phyloP scores from a whole-genome alignment of 2,329 filamentous ascomycete species.

The Hypocreales sp. region DNA sequence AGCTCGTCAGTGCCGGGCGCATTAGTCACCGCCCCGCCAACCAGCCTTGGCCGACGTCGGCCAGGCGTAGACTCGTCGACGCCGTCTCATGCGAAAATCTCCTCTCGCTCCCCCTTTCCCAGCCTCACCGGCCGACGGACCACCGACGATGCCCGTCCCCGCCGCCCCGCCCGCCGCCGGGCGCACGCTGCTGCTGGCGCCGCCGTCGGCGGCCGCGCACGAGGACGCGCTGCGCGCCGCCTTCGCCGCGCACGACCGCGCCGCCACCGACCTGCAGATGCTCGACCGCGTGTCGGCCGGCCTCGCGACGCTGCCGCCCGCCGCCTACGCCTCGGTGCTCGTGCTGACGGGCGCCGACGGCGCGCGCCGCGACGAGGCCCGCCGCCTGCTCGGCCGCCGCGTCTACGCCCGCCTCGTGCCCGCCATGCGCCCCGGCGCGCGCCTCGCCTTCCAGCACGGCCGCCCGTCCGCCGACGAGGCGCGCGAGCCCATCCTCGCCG shows the following conservation, averaged over 20 bases:
- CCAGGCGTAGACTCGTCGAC: not conserved
- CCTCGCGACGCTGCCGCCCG: constrained; percentile 58
- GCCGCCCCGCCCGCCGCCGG: no score
- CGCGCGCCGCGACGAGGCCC: constrained; percentile 43
- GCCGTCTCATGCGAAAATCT: no score
- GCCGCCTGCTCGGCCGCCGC: constrained; percentile 47
- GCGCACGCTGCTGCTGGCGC: constrained; percentile 70
- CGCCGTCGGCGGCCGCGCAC: constrained; percentile 77
- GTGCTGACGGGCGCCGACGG: constrained; percentile 68
- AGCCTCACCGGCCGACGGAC: no score
- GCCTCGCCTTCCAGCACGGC: constrained; percentile 54
- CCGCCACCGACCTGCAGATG: constrained; percentile 85
- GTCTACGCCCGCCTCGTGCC: constrained; percentile 55
- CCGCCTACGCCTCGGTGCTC: constrained; percentile 72
- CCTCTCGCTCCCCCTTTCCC: no score
- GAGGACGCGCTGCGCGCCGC: constrained; percentile 60
- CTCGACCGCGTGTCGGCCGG: constrained; percentile 80
- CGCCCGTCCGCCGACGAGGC: constrained; percentile 33
- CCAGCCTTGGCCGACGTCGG: not conserved
- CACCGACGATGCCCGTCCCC: no score
- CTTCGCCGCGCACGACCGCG: constrained; percentile 58
- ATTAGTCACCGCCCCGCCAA: no score
- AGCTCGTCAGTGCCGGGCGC: no score
- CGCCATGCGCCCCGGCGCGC: constrained; percentile 54
- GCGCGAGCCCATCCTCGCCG: constrained; percentile 73